Evolutionary conservation across 2,329 filamentous ascomycete species (phyloP).

Genomic region (Catunica adiposa): DNA sequence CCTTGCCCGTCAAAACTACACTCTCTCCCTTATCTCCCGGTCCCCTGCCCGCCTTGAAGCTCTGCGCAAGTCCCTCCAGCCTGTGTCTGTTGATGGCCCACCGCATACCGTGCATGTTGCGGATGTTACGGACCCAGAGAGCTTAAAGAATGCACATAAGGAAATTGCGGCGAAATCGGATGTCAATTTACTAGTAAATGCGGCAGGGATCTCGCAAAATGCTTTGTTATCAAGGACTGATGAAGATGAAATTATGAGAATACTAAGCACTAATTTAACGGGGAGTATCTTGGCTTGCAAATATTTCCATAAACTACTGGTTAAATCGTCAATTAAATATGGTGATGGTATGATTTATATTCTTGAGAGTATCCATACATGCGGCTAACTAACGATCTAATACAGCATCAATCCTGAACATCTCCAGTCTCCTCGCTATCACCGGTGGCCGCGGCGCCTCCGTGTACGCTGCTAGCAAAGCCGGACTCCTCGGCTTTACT

Average conservation of each 20-base stretch:
- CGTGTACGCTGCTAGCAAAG: slow-evolving; percentile 65
- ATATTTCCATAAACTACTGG: slow-evolving; percentile 20
- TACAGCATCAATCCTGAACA: slow-evolving; percentile 58
- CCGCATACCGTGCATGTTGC: neutral
- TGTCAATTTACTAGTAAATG: slow-evolving; percentile 51
- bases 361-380: neutral
- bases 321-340: slow-evolving; percentile 5
- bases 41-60: slow-evolving; percentile 30
- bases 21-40: slow-evolving; percentile 45
- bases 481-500: slow-evolving; percentile 56
- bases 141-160: slow-evolving; percentile 68
- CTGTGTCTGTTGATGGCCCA: slow-evolving; percentile 6
- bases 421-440: slow-evolving; percentile 57
- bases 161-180: slow-evolving; percentile 33
- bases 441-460: slow-evolving; percentile 55
- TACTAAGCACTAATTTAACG: slow-evolving; percentile 55
- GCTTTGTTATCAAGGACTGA: slow-evolving; percentile 42
- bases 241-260: slow-evolving; percentile 32
- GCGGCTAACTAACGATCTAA: neutral
- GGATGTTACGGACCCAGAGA: slow-evolving; percentile 23
- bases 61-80: slow-evolving; percentile 21
- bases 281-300: slow-evolving; percentile 48
- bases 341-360: slow-evolving; percentile 9
- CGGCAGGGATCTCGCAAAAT: slow-evolving; percentile 55
- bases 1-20: slow-evolving; percentile 47